Evolutionary conservation across 805 yeast genomes (phyloP).

Genomic region (Myxozyma geophila): DNA sequence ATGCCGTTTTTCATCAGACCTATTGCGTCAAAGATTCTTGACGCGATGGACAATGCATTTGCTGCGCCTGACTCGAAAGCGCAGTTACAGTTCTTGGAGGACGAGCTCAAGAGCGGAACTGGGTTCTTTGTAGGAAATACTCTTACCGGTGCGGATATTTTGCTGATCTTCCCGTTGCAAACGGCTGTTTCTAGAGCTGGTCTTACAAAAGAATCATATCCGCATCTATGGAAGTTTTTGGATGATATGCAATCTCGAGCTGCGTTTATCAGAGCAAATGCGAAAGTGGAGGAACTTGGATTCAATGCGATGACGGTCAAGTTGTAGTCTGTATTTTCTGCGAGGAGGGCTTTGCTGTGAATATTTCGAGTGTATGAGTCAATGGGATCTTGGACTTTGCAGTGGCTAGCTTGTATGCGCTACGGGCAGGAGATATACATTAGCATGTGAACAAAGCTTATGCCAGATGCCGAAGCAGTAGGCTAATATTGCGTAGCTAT

Average conservation of each 20-base stretch:
- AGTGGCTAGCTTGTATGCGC: no score
- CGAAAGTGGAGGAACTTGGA: conserved; percentile 15
- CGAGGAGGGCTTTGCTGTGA: not conserved
- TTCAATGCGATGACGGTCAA: not conserved
- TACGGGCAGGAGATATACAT: no score
- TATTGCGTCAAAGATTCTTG: conserved; percentile 51
- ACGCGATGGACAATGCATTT: conserved; percentile 54
- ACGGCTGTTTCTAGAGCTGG: conserved; percentile 21
- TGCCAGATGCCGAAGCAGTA: no score
- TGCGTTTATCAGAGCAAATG: conserved; percentile 37
- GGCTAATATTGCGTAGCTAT: no score
- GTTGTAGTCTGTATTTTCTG: not conserved
- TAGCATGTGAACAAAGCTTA: no score
- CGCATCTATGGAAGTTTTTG: conserved; percentile 40
- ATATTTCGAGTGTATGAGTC: not conserved
- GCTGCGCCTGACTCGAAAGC: conserved; percentile 54
- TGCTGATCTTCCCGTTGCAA: conserved; percentile 54
- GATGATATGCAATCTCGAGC: conserved; percentile 40
- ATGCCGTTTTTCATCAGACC: conserved; percentile 55
- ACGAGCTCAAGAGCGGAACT: conserved; percentile 47
- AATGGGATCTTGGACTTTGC: no score
- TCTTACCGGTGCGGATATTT: conserved; percentile 64
- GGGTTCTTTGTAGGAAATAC: conserved; percentile 67
- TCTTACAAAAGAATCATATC: conserved; percentile 37
- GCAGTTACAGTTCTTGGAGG: conserved; percentile 52